Conservation (phyloP, 495 filamentous ascomycete genomes). For the Halenospora varia region DNA sequence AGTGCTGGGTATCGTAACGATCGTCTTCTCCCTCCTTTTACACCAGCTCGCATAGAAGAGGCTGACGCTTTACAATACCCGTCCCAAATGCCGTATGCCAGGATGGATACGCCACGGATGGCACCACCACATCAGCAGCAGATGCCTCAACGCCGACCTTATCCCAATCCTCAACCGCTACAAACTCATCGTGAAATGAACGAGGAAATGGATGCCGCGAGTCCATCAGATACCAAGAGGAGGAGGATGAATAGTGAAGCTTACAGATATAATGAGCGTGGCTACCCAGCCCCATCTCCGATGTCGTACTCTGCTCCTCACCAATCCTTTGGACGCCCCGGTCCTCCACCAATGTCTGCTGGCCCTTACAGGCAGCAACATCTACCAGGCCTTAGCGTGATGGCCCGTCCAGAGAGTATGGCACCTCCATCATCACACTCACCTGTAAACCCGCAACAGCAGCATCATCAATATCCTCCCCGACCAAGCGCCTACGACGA, state of each 20-base stretch:
- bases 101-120: slow-evolving; percentile 17
- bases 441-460: slow-evolving; percentile 29
- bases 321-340: slow-evolving; percentile 10
- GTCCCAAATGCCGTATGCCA: slow-evolving; percentile 12
- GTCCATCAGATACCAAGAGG: slow-evolving; percentile 52
- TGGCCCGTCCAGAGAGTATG: slow-evolving; percentile 27
- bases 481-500: slow-evolving; percentile 32
- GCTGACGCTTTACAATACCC: slow-evolving; percentile 9
- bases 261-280: slow-evolving; percentile 9
- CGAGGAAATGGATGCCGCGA: slow-evolving; percentile 40
- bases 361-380: slow-evolving; percentile 24
- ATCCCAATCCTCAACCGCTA: slow-evolving; percentile 27
- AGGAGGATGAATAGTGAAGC: slow-evolving; percentile 44
- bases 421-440: slow-evolving; percentile 29
- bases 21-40: slow-evolving; percentile 8
- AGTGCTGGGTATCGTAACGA: slow-evolving; percentile 1
- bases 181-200: slow-evolving; percentile 28
- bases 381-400: slow-evolving; percentile 30
- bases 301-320: slow-evolving; percentile 10
- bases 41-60: slow-evolving; percentile 6
- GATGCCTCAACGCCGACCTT: slow-evolving; percentile 23
- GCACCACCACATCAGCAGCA: slow-evolving; percentile 16
- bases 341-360: slow-evolving; percentile 13
- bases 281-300: slow-evolving; percentile 22
- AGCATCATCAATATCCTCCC: slow-evolving; percentile 32